phyloP scores from a whole-genome alignment of 2,329 filamentous ascomycete species.

The Dactylellina drechsleri region DNA sequence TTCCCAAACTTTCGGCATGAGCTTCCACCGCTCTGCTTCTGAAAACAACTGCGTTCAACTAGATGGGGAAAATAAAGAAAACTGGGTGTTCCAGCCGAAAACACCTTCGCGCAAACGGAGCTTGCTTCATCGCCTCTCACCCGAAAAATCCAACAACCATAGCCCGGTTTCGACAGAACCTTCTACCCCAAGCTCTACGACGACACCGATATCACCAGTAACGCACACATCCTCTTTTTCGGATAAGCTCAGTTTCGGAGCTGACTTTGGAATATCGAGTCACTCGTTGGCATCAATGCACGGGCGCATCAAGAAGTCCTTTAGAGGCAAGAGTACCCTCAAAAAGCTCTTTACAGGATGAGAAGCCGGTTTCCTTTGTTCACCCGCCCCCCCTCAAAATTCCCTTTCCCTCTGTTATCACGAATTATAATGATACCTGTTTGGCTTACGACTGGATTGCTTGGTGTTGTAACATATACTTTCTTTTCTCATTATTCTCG shows the following conservation, averaged over 20 bases:
- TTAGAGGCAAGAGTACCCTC: slow-evolving; percentile 34
- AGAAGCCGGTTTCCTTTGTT: slow-evolving; percentile 2
- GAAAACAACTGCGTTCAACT: not conserved
- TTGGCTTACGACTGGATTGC: slow-evolving; percentile 8
- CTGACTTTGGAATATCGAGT: slow-evolving; percentile 39
- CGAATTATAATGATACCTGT: slow-evolving; percentile 10
- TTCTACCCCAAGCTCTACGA: slow-evolving; percentile 33
- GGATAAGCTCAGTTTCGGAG: slow-evolving; percentile 34
- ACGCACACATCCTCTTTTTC: slow-evolving; percentile 47
- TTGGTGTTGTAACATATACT: slow-evolving; percentile 12
- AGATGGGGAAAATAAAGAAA: slow-evolving; percentile 47
- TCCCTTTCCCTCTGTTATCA: not conserved
- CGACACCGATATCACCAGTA: slow-evolving; percentile 36
- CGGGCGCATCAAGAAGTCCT: slow-evolving; percentile 49
- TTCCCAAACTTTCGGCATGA: slow-evolving; percentile 17
- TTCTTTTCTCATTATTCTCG: slow-evolving; percentile 14
- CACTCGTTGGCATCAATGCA: slow-evolving; percentile 46
- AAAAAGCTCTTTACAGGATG: slow-evolving; percentile 44
- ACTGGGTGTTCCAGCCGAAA: slow-evolving; percentile 34
- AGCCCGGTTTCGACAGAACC: slow-evolving; percentile 37
- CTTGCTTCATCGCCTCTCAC: slow-evolving; percentile 36
- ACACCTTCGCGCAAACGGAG: slow-evolving; percentile 31
- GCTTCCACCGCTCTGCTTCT: slow-evolving; percentile 21
- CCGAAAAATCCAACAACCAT: slow-evolving; percentile 27
- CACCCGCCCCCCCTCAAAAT: not conserved